These are phyloP conservation scores for Monilinia polystroma DNA, from an alignment of 2,329 filamentous ascomycete genomes.

Conservation along the genomic window DNA sequence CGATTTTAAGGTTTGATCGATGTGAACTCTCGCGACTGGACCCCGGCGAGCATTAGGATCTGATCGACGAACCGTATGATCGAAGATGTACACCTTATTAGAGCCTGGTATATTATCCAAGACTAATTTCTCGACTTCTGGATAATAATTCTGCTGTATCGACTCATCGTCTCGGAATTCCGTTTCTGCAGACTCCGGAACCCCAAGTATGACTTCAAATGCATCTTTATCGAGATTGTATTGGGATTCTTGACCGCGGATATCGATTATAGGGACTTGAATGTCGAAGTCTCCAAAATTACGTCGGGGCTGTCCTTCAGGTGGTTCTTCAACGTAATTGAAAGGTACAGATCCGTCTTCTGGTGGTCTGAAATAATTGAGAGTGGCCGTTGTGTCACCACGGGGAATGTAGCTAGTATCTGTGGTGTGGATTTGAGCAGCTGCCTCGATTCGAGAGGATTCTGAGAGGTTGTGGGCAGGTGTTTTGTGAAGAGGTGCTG, in stretches of 20 bases:
- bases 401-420: slow-evolving; percentile 44
- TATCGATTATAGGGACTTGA: slow-evolving; percentile 58
- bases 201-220: slow-evolving; percentile 63
- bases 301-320: slow-evolving; percentile 34
- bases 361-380: slow-evolving; percentile 57
- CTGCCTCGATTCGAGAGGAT: slow-evolving; percentile 34
- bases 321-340: slow-evolving; percentile 52
- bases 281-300: slow-evolving; percentile 38
- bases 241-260: slow-evolving; percentile 66
- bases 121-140: slow-evolving; percentile 74
- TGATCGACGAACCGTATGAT: slow-evolving; percentile 80
- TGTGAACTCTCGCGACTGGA: slow-evolving; percentile 73
- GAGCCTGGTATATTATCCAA: slow-evolving; percentile 65
- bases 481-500: slow-evolving; percentile 41
- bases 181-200: slow-evolving; percentile 56
- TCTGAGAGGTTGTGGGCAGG: slow-evolving; percentile 45
- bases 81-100: slow-evolving; percentile 71
- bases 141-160: slow-evolving; percentile 75
- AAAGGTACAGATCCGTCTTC: slow-evolving; percentile 53
- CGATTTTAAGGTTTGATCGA: slow-evolving; percentile 74
- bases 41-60: slow-evolving; percentile 56
- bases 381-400: slow-evolving; percentile 49
- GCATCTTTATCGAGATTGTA: slow-evolving; percentile 72
- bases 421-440: slow-evolving; percentile 22
- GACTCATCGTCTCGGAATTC: slow-evolving; percentile 68